phyloP scores from a whole-genome alignment of 2,329 filamentous ascomycete species.

The Coniochaeta sp. region DNA sequence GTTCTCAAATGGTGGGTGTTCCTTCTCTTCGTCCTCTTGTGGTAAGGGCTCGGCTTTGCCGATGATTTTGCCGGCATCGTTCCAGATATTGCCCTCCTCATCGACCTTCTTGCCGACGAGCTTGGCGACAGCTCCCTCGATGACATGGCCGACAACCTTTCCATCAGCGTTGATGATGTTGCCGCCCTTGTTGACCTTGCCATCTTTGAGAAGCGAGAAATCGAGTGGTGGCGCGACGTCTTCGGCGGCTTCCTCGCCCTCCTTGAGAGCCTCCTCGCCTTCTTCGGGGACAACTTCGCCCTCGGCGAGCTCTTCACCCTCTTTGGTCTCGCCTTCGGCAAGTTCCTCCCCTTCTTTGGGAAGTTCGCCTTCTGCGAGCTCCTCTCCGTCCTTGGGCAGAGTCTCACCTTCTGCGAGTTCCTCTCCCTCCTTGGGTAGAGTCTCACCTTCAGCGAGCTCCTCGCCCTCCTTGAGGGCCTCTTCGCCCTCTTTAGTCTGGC shows the following conservation, averaged over 20 bases:
- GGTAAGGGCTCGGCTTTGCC: slow-evolving; percentile 60
- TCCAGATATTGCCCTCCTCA: slow-evolving; percentile 62
- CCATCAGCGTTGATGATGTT: slow-evolving; percentile 48
- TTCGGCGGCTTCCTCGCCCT: slow-evolving; percentile 5
- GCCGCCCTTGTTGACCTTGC: slow-evolving; percentile 48
- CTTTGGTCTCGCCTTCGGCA: slow-evolving; percentile 9
- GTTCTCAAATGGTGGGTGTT: slow-evolving; percentile 48
- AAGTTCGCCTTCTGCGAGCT: slow-evolving; percentile 14
- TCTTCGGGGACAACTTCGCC: slow-evolving; percentile 4
- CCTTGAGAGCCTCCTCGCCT: slow-evolving; percentile 23
- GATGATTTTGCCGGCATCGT: slow-evolving; percentile 59
- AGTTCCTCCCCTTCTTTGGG: slow-evolving; percentile 33
- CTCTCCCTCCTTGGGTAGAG: slow-evolving; percentile 6
- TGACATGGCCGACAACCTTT: slow-evolving; percentile 51
- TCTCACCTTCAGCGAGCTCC: slow-evolving; percentile 3
- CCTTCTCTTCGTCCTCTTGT: slow-evolving; percentile 41
- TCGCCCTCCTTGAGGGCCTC: slow-evolving; percentile 8
- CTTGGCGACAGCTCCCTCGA: slow-evolving; percentile 55
- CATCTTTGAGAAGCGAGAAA: slow-evolving; percentile 53
- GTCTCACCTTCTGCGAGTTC: slow-evolving; percentile 3
- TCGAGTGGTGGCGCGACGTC: slow-evolving; percentile 43
- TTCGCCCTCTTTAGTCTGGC: slow-evolving; percentile 3
- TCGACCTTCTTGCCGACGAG: slow-evolving; percentile 58
- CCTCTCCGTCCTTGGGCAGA: slow-evolving; percentile 6
- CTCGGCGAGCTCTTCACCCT: slow-evolving; percentile 5